phyloP scores from a whole-genome alignment of 345 rosid species.

The Carallia pectinifolia region DNA sequence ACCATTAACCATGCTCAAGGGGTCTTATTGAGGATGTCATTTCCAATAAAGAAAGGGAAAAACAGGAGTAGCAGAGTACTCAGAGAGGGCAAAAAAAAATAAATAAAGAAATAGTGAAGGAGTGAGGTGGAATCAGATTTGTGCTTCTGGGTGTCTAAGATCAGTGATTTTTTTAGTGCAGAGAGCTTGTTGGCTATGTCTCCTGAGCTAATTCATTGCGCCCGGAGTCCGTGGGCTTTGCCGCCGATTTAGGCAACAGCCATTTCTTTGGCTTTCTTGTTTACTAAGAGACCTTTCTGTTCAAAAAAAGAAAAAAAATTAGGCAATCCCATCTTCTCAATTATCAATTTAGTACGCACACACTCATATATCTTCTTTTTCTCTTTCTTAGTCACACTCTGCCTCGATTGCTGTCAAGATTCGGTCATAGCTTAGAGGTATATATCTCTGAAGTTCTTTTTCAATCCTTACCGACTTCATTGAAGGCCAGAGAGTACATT shows the following conservation, averaged over 20 bases:
- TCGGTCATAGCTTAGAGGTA: constrained; percentile 36
- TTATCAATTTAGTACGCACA: constrained; percentile 17
- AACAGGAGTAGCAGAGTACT: constrained; percentile 25
- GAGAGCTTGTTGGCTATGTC: constrained; percentile 52
- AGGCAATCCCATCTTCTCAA: constrained; percentile 26
- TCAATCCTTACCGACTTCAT: constrained; percentile 47
- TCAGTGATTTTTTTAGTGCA: constrained; percentile 47
- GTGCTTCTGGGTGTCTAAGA: constrained; percentile 42
- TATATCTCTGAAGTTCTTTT: constrained; percentile 35
- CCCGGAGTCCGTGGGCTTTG: constrained; percentile 71
- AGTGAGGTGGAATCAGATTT: constrained; percentile 50
- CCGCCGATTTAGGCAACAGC: constrained; percentile 53
- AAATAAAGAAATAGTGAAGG: constrained; percentile 21
- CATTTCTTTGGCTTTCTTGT: constrained; percentile 46
- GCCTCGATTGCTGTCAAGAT: constrained; percentile 59
- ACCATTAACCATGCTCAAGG: constrained; percentile 22
- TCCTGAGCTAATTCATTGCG: constrained; percentile 42
- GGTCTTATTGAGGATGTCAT: constrained; percentile 25
- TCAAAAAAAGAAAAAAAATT: constrained; percentile 20
- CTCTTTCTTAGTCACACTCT: constrained; percentile 33
- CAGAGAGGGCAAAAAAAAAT: constrained; percentile 26
- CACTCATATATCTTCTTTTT: background rate
- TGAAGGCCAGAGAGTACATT: constrained; percentile 42
- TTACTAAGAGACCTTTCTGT: constrained; percentile 49
- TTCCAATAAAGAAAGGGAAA: constrained; percentile 26